Percentiles rank a stretch among this genome's conserved stretches.
Evolutionary conservation across 2,329 filamentous ascomycete species (phyloP).

Genomic region (Trichophyton equinum): DNA sequence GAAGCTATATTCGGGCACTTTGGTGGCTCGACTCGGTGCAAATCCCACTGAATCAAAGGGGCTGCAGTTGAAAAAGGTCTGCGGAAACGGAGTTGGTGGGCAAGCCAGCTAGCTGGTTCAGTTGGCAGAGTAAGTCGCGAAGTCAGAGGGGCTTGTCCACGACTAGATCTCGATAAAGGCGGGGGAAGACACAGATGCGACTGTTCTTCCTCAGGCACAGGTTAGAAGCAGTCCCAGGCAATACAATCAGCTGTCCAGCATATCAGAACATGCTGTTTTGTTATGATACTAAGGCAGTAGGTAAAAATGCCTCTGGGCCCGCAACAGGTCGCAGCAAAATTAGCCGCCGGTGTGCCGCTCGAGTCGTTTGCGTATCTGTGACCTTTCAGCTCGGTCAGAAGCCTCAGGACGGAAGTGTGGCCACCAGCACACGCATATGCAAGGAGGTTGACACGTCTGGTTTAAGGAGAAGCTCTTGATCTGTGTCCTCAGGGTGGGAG

Average conservation of each 20-base stretch:
- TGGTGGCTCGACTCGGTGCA: not conserved
- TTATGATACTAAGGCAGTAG: not conserved
- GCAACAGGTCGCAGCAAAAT: not conserved
- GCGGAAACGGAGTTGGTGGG: not conserved
- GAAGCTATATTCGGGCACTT: not conserved
- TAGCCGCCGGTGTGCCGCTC: not conserved
- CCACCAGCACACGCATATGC: not conserved
- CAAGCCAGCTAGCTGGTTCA: not conserved
- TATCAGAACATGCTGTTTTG: not conserved
- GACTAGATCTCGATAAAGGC: not conserved
- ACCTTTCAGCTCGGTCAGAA: not conserved
- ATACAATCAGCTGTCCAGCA: not conserved
- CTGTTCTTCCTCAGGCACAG: conserved; percentile 1
- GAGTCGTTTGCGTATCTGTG: not conserved
- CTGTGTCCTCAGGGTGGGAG: not conserved
- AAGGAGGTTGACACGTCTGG: not conserved
- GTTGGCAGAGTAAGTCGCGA: not conserved
- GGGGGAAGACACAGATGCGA: not conserved
- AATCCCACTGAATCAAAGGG: not conserved
- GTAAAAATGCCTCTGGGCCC: not conserved
- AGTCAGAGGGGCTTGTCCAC: not conserved
- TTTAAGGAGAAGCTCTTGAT: not conserved
- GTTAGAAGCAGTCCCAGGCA: not conserved
- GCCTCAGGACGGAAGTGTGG: not conserved
- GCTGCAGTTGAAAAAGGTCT: not conserved